Evolutionary conservation across 495 filamentous ascomycete species (phyloP).

Genomic region (Talaromyces borbonicus): DNA sequence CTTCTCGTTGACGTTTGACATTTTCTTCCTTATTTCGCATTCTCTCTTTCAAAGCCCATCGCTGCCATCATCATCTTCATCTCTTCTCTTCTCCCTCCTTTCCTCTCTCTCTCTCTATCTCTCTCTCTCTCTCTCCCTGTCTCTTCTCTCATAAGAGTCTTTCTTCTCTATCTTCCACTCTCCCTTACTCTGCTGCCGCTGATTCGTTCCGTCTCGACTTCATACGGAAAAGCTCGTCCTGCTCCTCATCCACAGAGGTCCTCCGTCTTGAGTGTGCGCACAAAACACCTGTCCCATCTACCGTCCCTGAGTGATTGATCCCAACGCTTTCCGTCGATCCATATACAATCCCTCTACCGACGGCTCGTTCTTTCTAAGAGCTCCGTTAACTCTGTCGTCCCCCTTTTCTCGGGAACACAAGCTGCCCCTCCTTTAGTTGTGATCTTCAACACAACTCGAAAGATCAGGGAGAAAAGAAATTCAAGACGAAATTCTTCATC

Average conservation of each 20-base stretch:
- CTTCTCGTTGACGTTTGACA: constrained; percentile 17
- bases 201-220: neutral
- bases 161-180: constrained; percentile 12
- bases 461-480: too few relatives aligned
- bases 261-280: constrained; percentile 1
- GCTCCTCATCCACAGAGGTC: neutral
- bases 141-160: constrained; percentile 8
- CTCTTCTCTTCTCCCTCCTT: constrained; percentile 23
- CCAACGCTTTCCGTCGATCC: constrained; percentile 9
- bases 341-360: constrained; percentile 29
- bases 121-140: constrained; percentile 18
- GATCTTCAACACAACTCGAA: too few relatives aligned
- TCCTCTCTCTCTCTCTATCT: constrained; percentile 17
- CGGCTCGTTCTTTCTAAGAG: constrained; percentile 13
- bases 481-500: too few relatives aligned
- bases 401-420: constrained; percentile 9
- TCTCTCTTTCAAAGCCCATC: constrained; percentile 22
- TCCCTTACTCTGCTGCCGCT: neutral
- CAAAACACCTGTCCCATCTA: neutral
- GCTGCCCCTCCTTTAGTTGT: constrained; percentile 8
- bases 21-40: neutral
- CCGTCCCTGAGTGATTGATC: neutral
- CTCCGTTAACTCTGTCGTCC: constrained; percentile 15
- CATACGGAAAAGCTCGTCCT: too few relatives aligned
- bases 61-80: constrained; percentile 22